Conservation (phyloP, 2,329 filamentous ascomycete genomes). For the Monosporascus sp. region DNA sequence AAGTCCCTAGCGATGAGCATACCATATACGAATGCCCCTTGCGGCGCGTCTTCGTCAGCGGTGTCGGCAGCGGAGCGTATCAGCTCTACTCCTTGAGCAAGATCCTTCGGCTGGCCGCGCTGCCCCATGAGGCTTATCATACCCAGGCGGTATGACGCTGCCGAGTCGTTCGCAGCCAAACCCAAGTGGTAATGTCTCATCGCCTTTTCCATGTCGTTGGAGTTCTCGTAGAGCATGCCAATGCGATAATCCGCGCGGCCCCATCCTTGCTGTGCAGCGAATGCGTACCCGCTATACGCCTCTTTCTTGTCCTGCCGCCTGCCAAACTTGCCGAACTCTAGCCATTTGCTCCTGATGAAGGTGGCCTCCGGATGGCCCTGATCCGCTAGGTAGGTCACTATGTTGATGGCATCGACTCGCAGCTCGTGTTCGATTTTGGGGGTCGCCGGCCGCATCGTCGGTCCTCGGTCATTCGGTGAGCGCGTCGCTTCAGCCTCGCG, state of each 20-base stretch:
- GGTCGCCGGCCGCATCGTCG: slow-evolving; percentile 61
- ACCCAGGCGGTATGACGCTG: slow-evolving; percentile 77
- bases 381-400: slow-evolving; percentile 82
- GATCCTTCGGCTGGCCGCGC: slow-evolving; percentile 84
- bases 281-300: slow-evolving; percentile 80
- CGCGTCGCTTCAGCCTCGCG: slow-evolving; percentile 48
- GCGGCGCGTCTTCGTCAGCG: slow-evolving; percentile 92
- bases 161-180: slow-evolving; percentile 76
- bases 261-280: slow-evolving; percentile 82
- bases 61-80: slow-evolving; percentile 79
- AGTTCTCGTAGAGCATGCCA: slow-evolving; percentile 96
- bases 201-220: slow-evolving; percentile 86
- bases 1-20: slow-evolving; percentile 90
- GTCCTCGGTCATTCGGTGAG: slow-evolving; percentile 27
- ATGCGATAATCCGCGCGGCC: slow-evolving; percentile 90
- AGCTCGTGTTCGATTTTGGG: slow-evolving; percentile 87
- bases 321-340: slow-evolving; percentile 96
- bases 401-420: slow-evolving; percentile 82
- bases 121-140: slow-evolving; percentile 98
- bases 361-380: slow-evolving; percentile 91
- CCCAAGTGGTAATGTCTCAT: slow-evolving; percentile 86
- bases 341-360: slow-evolving; percentile 93
- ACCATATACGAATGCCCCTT: slow-evolving; percentile 91
- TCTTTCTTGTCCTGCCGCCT: slow-evolving; percentile 89
- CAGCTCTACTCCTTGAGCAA: slow-evolving; percentile 68